These are phyloP conservation scores for Lunularia cruciata DNA, from an alignment of 225 moss, liverwort and hornwort genomes.

Conservation along the genomic window DNA sequence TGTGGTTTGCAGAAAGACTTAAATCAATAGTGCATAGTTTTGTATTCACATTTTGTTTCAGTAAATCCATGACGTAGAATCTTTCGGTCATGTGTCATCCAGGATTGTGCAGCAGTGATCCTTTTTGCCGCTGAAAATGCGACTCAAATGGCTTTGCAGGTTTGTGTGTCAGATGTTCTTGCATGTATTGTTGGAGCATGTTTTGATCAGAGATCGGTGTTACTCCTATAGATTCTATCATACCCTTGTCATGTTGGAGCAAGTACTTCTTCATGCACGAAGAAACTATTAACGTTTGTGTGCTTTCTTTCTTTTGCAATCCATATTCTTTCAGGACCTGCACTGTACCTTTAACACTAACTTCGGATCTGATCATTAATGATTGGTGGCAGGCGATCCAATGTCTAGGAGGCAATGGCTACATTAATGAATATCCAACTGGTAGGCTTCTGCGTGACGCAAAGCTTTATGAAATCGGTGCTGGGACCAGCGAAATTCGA, in stretches of 20 bases:
- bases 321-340: no score
- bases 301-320: no score
- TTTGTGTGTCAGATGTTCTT: slow-evolving; percentile 32
- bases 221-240: no score
- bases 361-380: background rate
- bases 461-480: slow-evolving; percentile 97
- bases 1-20: background rate
- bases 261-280: no score
- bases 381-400: slow-evolving; percentile 69
- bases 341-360: background rate
- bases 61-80: no score
- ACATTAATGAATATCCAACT: slow-evolving; percentile 94
- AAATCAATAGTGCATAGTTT: no score
- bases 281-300: no score
- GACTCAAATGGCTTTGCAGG: slow-evolving; percentile 98
- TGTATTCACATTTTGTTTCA: no score
- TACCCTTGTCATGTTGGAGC: no score
- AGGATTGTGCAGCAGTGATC: slow-evolving; percentile 95
- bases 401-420: slow-evolving; percentile 96
- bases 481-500: slow-evolving; percentile 97
- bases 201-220: no score
- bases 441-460: slow-evolving; percentile 96
- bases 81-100: no score
- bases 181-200: no score
- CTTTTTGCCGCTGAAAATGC: slow-evolving; percentile 98